A percentile compares a stretch with the other conserved stretches of the same genome.
Conservation (phyloP, 2,329 filamentous ascomycete genomes). For the Neonectria faginata region DNA sequence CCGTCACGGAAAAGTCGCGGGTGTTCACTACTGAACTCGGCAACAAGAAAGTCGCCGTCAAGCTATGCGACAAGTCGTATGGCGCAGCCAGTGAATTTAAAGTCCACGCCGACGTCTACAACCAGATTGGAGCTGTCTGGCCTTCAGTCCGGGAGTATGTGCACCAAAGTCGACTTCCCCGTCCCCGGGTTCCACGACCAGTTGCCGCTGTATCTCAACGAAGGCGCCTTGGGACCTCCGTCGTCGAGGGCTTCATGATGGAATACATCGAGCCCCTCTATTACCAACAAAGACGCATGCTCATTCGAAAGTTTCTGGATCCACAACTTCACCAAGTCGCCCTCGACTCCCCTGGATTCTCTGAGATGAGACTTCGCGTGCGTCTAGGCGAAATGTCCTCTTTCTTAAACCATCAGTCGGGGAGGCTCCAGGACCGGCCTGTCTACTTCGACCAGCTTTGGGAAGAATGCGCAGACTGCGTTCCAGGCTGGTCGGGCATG, state of each 20-base stretch:
- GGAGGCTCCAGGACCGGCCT: conserved; percentile 24
- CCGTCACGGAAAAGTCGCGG: background rate
- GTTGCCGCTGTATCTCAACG: conserved; percentile 7
- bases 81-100: conserved; percentile 8
- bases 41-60: conserved; percentile 11
- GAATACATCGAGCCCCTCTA: conserved; percentile 20
- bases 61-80: background rate
- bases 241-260: conserved; percentile 19
- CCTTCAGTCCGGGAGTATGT: background rate
- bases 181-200: conserved; percentile 17
- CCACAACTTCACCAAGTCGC: background rate
- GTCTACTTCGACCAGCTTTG: conserved; percentile 41
- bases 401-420: background rate
- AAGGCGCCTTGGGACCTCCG: background rate
- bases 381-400: conserved; percentile 26
- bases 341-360: conserved; percentile 7
- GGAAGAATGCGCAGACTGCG: background rate
- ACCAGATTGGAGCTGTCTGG: conserved; percentile 14
- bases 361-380: conserved; percentile 20
- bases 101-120: conserved; percentile 6
- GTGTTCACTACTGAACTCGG: conserved; percentile 11
- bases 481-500: conserved; percentile 14
- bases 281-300: background rate
- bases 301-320: conserved; percentile 15
- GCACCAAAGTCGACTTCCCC: background rate